These are phyloP conservation scores for Sindora glabra DNA, from an alignment of 306 rosid species.

Conservation along the genomic window DNA sequence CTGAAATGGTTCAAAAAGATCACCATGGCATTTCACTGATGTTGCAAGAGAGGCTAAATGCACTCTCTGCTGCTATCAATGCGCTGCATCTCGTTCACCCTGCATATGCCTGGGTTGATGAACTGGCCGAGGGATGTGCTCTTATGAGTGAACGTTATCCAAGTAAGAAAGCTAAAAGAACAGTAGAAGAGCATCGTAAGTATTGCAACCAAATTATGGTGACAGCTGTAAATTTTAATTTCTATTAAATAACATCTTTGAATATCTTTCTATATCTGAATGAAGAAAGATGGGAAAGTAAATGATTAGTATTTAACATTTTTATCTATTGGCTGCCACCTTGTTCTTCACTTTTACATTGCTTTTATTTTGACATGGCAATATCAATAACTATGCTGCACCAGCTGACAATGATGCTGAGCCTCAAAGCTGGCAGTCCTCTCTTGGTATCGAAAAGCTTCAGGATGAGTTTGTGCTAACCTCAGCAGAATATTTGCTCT, in stretches of 20 bases:
- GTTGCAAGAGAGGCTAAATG: constrained; percentile 74
- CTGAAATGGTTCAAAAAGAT: constrained; percentile 54
- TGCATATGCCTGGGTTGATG: constrained; percentile 79
- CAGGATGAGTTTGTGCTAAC: constrained; percentile 79
- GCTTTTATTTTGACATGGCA: constrained; percentile 13
- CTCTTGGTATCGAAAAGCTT: constrained; percentile 60
- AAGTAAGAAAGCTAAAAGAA: constrained; percentile 63
- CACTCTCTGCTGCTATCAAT: constrained; percentile 78
- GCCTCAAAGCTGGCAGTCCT: constrained; percentile 40
- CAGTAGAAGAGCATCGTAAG: constrained; percentile 54
- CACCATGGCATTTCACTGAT: constrained; percentile 41
- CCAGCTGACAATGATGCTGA: constrained; percentile 36
- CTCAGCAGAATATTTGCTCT: constrained; percentile 78
- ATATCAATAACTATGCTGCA: constrained; percentile 17
- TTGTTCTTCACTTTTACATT: constrained; percentile 11
- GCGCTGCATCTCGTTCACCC: constrained; percentile 88
- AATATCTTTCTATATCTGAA: too few species aligned
- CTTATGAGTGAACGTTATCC: constrained; percentile 50
- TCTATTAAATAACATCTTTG: too few species aligned
- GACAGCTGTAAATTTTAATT: too few species aligned
- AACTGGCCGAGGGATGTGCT: constrained; percentile 41
- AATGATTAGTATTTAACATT: too few species aligned
- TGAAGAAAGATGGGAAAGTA: too few species aligned
- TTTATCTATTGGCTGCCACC: too few species aligned
- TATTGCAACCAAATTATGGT: constrained; percentile 4